Base-by-base conservation (phyloP, 352 stramenopile genomes). In the Thraustotheca clavata region DNA sequence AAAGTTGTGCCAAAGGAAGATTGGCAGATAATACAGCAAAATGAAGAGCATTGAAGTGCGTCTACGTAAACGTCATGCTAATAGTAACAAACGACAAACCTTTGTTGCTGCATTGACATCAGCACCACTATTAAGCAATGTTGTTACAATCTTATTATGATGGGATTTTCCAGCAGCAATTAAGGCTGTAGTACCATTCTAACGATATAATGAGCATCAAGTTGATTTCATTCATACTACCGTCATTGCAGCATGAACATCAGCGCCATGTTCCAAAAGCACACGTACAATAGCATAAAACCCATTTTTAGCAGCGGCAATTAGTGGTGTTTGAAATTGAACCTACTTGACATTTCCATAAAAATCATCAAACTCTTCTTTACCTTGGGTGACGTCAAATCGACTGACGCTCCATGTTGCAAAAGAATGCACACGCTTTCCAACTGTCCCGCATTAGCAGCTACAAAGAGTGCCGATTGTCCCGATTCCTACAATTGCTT, bases 41-140 rank as follows among this genome's bases (percentile, higher is more conserved):
- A 31, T 52, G n/a, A 24, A 52, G n/a, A 8, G 43, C 16, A 20
- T 16, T 43, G 38, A 16, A 20, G 38, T 20, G 24, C 43, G 11
- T 52, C 43, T 52, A 52, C 2, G 7, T 11, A 11, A 26, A 31
- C 11, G 43, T 18, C 9, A 43, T 16, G 38, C 16, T 20, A 20
- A 18, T 43, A 16, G 38, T 43, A 43, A n/a, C n/a, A n/a, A n/a
- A n/a, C n/a, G n/a, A n/a, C n/a, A n/a, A n/a, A n/a, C n/a, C n/a
- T n/a, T n/a, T n/a, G n/a, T n/a, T n/a, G n/a, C n/a, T n/a, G n/a
- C 8, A 31, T 52, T 52, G 43, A 52, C 43, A 31, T 52, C 43
- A 31, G 43, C 43, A 18, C 43, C 43, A 11, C 34, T 9, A 18
- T 52, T 52, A 11, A 52, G 43, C 43, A 52, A 24, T 14, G 34